Conservation (phyloP, 2,329 filamentous ascomycete species). For the Colletotrichum destructivum region DNA sequence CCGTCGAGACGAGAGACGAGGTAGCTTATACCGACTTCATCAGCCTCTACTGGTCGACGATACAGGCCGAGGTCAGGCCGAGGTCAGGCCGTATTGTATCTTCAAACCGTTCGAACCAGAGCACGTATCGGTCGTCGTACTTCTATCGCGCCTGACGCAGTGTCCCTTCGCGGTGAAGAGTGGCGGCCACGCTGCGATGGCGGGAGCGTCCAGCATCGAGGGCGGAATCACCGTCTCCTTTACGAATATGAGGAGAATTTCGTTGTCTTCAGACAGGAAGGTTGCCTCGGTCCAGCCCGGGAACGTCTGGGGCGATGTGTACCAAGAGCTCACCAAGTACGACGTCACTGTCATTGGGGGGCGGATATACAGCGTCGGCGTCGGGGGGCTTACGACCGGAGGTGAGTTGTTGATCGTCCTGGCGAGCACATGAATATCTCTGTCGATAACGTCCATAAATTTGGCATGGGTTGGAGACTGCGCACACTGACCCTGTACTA, state of each 20-base stretch:
- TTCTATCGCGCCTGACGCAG: constrained; percentile 46
- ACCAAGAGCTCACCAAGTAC: constrained; percentile 50
- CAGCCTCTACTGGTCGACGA: constrained; percentile 37
- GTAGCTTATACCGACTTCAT: constrained; percentile 25
- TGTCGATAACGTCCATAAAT: background rate
- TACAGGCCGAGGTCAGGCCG: constrained; percentile 41
- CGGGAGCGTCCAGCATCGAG: constrained; percentile 35
- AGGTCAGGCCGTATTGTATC: constrained; percentile 44
- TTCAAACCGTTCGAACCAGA: constrained; percentile 46
- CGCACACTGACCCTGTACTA: background rate
- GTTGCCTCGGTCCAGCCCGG: constrained; percentile 56
- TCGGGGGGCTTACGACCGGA: constrained; percentile 57
- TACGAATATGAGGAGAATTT: constrained; percentile 17
- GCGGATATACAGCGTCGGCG: constrained; percentile 56
- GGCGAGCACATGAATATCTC: background rate
- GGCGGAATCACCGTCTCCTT: constrained; percentile 38
- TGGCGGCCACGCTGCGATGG: constrained; percentile 39
- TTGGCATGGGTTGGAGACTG: background rate
- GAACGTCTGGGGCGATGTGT: constrained; percentile 58
- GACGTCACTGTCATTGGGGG: constrained; percentile 57
- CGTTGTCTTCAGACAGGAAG: constrained; percentile 49
- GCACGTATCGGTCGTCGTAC: constrained; percentile 48
- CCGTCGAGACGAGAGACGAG: constrained; percentile 32
- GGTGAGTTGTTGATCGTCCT: constrained; percentile 33
- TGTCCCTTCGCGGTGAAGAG: constrained; percentile 45